A percentile compares a stretch with the other conserved stretches of the same genome.
Conservation (phyloP, 768 basidiomycete species). For the Ephemerocybe angulata region DNA sequence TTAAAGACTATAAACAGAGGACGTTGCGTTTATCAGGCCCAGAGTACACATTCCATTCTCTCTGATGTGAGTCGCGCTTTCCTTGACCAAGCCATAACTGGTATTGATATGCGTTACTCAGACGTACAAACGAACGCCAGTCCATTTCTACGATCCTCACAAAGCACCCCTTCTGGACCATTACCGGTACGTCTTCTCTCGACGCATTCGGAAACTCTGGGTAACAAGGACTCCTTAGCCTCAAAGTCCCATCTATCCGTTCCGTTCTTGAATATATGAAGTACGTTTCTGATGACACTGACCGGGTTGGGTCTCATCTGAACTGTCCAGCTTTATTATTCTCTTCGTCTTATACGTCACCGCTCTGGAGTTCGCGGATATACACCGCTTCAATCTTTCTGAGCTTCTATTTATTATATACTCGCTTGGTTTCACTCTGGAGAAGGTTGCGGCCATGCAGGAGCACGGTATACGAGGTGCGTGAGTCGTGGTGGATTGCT, state of each 20-base stretch:
- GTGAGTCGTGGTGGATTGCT: background rate
- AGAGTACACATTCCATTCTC: conserved; percentile 84
- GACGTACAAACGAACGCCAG: conserved; percentile 91
- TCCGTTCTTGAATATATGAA: conserved; percentile 87
- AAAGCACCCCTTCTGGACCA: conserved; percentile 93
- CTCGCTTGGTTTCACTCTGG: conserved; percentile 79
- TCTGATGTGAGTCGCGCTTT: conserved; percentile 67
- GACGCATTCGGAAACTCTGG: conserved; percentile 32
- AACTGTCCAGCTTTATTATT: conserved; percentile 59
- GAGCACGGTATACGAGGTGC: conserved; percentile 89
- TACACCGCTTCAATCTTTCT: conserved; percentile 54
- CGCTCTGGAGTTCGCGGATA: conserved; percentile 71
- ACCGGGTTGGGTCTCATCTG: conserved; percentile 23
- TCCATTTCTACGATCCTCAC: conserved; percentile 93
- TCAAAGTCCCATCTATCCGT: conserved; percentile 92
- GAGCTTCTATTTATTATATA: conserved; percentile 80
- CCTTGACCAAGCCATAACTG: conserved; percentile 20
- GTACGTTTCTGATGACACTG: conserved; percentile 43
- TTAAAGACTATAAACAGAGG: conserved; percentile 53
- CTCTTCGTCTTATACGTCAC: conserved; percentile 77
- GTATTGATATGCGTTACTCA: conserved; percentile 24
- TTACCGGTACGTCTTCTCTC: conserved; percentile 60
- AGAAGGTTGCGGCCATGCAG: conserved; percentile 92
- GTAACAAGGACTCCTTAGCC: conserved; percentile 34
- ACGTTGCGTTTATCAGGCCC: conserved; percentile 86